Evolutionary conservation across 345 rosid genomes (phyloP).

Genomic region (Dovyalis caffra): DNA sequence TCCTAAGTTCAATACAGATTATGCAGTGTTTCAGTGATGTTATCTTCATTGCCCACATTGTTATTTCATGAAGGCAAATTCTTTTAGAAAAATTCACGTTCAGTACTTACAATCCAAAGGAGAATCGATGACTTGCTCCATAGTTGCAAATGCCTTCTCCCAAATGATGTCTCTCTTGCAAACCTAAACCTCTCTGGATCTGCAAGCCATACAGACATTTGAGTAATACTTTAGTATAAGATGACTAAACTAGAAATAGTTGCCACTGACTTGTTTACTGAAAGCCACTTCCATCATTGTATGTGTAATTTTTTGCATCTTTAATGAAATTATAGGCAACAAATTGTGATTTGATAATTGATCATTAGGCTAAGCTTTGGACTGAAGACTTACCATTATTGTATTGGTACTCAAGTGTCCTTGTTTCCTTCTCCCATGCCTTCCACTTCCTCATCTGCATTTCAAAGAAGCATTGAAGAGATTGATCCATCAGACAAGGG

Average conservation of each 20-base stretch:
- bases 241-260: neutral
- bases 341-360: neutral
- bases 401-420: constrained; percentile 74
- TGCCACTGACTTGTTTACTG: neutral
- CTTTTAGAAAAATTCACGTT: neutral
- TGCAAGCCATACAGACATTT: constrained; percentile 15
- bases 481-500: neutral
- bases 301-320: neutral
- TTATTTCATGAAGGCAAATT: neutral
- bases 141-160: constrained; percentile 67
- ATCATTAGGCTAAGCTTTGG: neutral
- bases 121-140: constrained; percentile 62
- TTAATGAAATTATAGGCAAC: neutral
- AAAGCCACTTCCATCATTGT: neutral
- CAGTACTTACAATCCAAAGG: constrained; percentile 62
- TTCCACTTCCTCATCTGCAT: constrained; percentile 90
- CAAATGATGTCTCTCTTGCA: constrained; percentile 95
- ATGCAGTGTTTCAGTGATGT: neutral
- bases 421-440: constrained; percentile 81
- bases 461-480: constrained; percentile 7
- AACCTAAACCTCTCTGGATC: constrained; percentile 95
- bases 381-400: constrained; percentile 51
- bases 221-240: neutral
- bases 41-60: too few species aligned
- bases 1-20: neutral